Conservation (phyloP, 192 early-diverging fungal genomes). For the Entomortierella lignicola region DNA sequence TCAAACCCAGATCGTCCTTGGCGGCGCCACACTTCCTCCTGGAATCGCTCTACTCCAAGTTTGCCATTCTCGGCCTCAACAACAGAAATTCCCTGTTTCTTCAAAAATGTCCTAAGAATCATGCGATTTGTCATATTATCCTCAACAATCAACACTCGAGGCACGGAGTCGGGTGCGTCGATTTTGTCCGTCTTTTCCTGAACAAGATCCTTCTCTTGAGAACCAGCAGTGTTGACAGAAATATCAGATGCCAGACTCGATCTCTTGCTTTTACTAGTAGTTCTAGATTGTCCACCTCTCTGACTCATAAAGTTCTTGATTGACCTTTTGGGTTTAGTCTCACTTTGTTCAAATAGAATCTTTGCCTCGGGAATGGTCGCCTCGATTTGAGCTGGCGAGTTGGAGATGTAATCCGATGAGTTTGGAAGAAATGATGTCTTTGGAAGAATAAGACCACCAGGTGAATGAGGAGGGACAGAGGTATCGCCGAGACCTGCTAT, state of each 20-base stretch:
- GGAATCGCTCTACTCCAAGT: conserved; percentile 46
- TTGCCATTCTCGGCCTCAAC: conserved; percentile 57
- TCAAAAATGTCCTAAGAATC: conserved; percentile 52
- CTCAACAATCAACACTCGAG: conserved; percentile 54
- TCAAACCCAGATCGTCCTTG: conserved; percentile 33
- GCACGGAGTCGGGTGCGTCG: conserved; percentile 2
- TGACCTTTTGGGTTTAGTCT: conserved; percentile 1
- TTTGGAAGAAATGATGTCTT: too few relatives aligned
- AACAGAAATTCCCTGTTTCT: conserved; percentile 37
- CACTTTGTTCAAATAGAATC: not conserved
- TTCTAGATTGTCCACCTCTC: not conserved
- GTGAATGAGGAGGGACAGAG: conserved; percentile 1
- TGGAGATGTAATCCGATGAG: too few relatives aligned
- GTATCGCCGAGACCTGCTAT: not conserved
- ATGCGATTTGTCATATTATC: conserved; percentile 55
- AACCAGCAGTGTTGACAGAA: too few relatives aligned
- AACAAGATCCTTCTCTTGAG: too few relatives aligned
- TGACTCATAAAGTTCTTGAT: conserved; percentile 20
- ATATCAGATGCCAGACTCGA: too few relatives aligned
- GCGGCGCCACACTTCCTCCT: conserved; percentile 19
- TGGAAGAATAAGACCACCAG: conserved; percentile 1
- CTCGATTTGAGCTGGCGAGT: not conserved
- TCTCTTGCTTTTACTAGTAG: not conserved
- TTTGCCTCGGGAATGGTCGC: not conserved
- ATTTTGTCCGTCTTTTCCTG: not conserved